Evolutionary conservation across 1,284 basidiomycete species (phyloP).

Genomic region (Pisolithus thermaeus): DNA sequence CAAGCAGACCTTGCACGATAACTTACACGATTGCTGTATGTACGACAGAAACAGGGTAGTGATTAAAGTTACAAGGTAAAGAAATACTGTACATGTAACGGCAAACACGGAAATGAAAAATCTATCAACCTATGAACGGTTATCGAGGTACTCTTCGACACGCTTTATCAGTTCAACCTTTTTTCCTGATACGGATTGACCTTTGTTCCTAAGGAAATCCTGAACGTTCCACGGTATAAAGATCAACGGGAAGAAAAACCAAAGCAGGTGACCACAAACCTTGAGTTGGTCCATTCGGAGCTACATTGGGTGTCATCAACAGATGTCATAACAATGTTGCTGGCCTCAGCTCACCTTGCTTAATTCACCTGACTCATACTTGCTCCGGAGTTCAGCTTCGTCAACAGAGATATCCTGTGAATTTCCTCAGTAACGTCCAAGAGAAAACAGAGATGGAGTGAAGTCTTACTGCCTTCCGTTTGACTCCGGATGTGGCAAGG

Average conservation of each 20-base stretch:
- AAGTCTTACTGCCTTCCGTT: slow-evolving; percentile 62
- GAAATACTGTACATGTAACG: too few relatives aligned
- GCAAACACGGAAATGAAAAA: too few relatives aligned
- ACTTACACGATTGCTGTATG: too few relatives aligned
- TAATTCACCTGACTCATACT: slow-evolving; percentile 53
- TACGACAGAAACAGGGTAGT: too few relatives aligned
- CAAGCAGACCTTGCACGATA: too few relatives aligned
- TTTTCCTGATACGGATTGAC: slow-evolving; percentile 54
- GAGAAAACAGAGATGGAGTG: background rate
- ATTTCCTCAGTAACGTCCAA: slow-evolving; percentile 3
- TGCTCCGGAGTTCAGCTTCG: slow-evolving; percentile 65
- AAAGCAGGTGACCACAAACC: slow-evolving; percentile 32
- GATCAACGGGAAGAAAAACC: slow-evolving; percentile 3
- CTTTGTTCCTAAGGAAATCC: slow-evolving; percentile 67
- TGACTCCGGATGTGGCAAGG: slow-evolving; percentile 46
- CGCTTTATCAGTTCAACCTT: slow-evolving; percentile 67
- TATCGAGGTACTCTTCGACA: slow-evolving; percentile 48
- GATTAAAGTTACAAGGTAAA: too few relatives aligned
- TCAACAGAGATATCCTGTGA: slow-evolving; percentile 51
- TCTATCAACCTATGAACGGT: slow-evolving; percentile 6
- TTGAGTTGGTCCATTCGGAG: slow-evolving; percentile 74
- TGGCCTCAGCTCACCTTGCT: slow-evolving; percentile 49
- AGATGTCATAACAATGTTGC: background rate
- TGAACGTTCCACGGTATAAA: slow-evolving; percentile 25
- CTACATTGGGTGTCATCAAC: slow-evolving; percentile 31